Evolutionary conservation across 2,329 filamentous ascomycete species (phyloP).

Genomic region (Fusarium sp.): DNA sequence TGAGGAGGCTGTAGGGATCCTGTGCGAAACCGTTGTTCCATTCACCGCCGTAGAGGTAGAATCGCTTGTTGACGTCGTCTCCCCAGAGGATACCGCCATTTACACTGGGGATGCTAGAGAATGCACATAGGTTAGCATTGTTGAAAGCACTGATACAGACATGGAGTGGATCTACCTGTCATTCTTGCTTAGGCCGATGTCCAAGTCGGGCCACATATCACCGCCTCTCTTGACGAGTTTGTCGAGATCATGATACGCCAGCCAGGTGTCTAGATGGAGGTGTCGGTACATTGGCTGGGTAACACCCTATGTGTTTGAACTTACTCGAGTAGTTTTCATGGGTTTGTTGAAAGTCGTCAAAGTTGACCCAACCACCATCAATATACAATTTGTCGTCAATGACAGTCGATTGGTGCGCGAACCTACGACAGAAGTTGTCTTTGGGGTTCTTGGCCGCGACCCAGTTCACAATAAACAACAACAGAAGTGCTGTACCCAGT

Average conservation of each 20-base stretch:
- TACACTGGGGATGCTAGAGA: background rate
- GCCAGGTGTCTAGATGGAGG: background rate
- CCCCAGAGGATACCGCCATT: background rate
- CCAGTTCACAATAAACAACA: fast-evolving
- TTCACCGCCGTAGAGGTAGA: slow-evolving; percentile 9
- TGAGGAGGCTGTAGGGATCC: background rate
- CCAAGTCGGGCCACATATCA: slow-evolving; percentile 5
- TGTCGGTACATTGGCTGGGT: background rate
- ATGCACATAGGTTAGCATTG: fast-evolving
- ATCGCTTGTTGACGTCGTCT: slow-evolving; percentile 2
- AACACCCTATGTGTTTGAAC: fast-evolving
- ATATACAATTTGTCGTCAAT: slow-evolving; percentile 12
- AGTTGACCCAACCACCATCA: slow-evolving; percentile 13
- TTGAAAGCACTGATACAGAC: fast-evolving
- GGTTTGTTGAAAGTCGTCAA: slow-evolving; percentile 13
- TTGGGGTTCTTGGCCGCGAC: background rate
- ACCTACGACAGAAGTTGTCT: slow-evolving; percentile 2
- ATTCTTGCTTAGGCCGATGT: background rate
- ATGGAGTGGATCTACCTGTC: background rate
- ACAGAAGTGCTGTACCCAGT: background rate
- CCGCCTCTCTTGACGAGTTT: background rate
- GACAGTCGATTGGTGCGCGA: background rate
- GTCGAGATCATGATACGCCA: slow-evolving; percentile 5
- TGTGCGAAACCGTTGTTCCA: slow-evolving; percentile 10
- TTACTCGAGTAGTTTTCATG: slow-evolving; percentile 9